Base-by-base conservation (phyloP, 768 basidiomycete genomes). In the Tylopilus sp. region DNA sequence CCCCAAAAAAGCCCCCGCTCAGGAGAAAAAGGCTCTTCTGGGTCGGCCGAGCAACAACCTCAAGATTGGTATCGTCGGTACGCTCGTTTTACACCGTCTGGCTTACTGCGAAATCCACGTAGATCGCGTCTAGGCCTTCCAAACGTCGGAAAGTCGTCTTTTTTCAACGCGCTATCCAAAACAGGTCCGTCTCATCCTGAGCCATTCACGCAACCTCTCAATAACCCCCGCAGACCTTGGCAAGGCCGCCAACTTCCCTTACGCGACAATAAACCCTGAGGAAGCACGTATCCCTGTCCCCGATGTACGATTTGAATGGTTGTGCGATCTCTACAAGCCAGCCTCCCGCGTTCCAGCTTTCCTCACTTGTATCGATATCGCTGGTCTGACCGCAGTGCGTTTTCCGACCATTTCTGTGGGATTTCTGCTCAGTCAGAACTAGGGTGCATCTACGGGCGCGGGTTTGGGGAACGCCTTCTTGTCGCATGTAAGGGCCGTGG, bases 91-190 rank as follows among this genome's bases (percentile, higher is more conserved):
- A 2, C 33, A 26, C 25, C 10, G 17, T 23, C 28, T 3, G 21
- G 33, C 10, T 23, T 3, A 9, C 44, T 18, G 7, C 33, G 23
- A 26, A 51, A 38, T 46, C 25, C 22, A 54, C 6, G 5, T 26
- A 21, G 31, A 66, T 53, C 52, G 35, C 25, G 40, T 36, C n/a
- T 46, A 93, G 90, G 91, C 68, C 72, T 97, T 36, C 94, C 95
- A 47, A 98, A 99, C 69, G 95, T 98, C 60, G 97, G 97, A 57
- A 98, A 99, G 72, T 94, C 91, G 0, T 97, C 94, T n/a, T 95
- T 98, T 73, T 99, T 99, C 83, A 99, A 99, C 71, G 88, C 79
- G 35, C 81, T 98, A 47, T 95, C 95, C 28, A 82, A 94, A 62
- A 92, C 91, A 55, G 91, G 91, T 91, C 28, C 38, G 80, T 67